Base-by-base conservation (phyloP, 2,329 filamentous ascomycete species). In the Chrysoporthe austroafricana region DNA sequence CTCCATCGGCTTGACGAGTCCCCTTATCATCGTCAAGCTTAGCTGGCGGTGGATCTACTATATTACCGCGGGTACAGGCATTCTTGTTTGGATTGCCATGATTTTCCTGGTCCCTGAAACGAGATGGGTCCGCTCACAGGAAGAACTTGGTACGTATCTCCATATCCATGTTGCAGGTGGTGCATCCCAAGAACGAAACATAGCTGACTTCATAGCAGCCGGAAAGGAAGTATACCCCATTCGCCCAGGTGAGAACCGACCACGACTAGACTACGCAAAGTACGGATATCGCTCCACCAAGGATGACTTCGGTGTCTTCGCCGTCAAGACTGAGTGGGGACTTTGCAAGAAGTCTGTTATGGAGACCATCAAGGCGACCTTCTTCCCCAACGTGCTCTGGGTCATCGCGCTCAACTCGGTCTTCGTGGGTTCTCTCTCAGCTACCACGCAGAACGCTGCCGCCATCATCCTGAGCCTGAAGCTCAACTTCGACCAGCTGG, bases 41-140 rank as follows among this genome's bases (percentile, higher is more conserved):
- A 72, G 66, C 64, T 74, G 73, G 73, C 68, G 73, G 8, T 72
- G 66, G 66, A 64, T 74, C 42, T 74, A 74, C 64, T 71, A 69
- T n/a, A 67, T 72, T 36, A 73, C 71, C 7, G 69, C 71, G 0
- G 62, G 59, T 11, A 32, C 66, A 1, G 71, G 70, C 21, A 62
- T 71, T 56, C 9, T 69, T 4, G 68, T 71, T 11, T 74, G 73
- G 73, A 62, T 73, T 34, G 54, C 61, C 43, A 68, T 73, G 46
- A 70, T 74, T 42, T 43, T 70, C 43, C 70, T 72, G 6, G 71
- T 74, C 9, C 73, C 73, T 6, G 73, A 74, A 67, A 73, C 72
- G 6, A 62, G 72, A 11, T 69, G 66, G 68, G 62, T 66, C 1
- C 69, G 73, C 13, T 70, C 71, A 18, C 56, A 36, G 8, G 72